Percentiles rank a stretch among this genome's conserved stretches.
Conservation (phyloP, 2,329 filamentous ascomycete species). For the Xylariaceae sp. region DNA sequence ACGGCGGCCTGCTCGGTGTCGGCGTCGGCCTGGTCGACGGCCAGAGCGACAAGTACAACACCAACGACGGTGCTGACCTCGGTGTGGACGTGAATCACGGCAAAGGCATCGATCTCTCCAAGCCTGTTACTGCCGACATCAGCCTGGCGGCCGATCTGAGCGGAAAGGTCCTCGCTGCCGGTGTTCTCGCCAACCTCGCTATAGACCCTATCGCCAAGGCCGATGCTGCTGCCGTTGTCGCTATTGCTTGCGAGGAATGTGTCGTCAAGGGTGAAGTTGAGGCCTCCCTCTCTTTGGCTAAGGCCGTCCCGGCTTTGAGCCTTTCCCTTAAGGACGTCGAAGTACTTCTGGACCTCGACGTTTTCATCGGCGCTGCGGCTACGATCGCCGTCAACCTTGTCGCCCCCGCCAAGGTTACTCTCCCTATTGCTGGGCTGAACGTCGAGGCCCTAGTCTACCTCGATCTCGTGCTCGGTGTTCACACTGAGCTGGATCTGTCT, state of each 20-base stretch:
- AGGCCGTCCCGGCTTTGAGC: conserved; percentile 40
- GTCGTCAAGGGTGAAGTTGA: conserved; percentile 48
- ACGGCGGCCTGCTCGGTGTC: conserved; percentile 4
- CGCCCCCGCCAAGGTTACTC: conserved; percentile 41
- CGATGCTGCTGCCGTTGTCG: conserved; percentile 28
- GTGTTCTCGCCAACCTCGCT: conserved; percentile 27
- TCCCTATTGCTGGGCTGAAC: conserved; percentile 41
- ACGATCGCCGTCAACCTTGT: conserved; percentile 51
- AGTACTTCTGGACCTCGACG: conserved; percentile 48
- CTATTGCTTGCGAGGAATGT: conserved; percentile 44
- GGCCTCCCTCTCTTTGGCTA: conserved; percentile 40
- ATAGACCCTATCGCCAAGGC: conserved; percentile 40
- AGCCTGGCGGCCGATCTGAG: conserved; percentile 28
- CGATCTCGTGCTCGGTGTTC: conserved; percentile 48
- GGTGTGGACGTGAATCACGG: conserved; percentile 14
- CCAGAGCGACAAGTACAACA: not conserved
- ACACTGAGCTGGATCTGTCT: conserved; percentile 48
- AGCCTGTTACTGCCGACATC: conserved; percentile 26
- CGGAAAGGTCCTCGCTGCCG: conserved; percentile 27
- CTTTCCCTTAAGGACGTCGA: conserved; percentile 49
- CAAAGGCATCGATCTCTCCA: conserved; percentile 18
- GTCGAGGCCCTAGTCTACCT: conserved; percentile 47
- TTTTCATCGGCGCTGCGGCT: conserved; percentile 42
- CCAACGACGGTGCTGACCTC: conserved; percentile 5
- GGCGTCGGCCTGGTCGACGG: not conserved